Conservation (phyloP, 2,329 filamentous ascomycete genomes). For the Beauveria bassiana region DNA sequence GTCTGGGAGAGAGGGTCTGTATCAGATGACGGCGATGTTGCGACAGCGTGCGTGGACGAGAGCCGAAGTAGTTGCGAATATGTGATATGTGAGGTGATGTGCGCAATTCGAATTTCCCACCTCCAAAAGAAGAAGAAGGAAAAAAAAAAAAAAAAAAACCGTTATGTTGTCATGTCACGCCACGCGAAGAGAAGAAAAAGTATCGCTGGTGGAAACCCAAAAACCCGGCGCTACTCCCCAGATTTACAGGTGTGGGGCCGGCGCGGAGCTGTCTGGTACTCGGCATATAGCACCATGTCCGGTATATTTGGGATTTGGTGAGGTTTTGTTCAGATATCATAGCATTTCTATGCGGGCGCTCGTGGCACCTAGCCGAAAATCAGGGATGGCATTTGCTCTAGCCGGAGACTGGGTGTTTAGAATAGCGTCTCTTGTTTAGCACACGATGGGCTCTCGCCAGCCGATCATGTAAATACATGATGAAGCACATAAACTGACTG, state of each 20-base stretch:
- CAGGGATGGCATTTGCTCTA: too few relatives aligned
- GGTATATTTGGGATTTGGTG: neutral
- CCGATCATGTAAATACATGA: neutral
- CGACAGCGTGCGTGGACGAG: neutral
- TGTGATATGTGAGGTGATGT: too few relatives aligned
- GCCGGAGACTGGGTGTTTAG: neutral
- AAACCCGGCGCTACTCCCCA: constrained; percentile 8
- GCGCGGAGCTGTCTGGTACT: neutral
- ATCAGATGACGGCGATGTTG: neutral
- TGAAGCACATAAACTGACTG: neutral
- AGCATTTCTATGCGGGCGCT: neutral
- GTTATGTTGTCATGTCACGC: neutral
- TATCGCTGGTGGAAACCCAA: neutral
- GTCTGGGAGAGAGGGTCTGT: neutral
- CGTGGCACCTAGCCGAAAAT: neutral
- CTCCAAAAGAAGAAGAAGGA: too few relatives aligned
- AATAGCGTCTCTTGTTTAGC: neutral
- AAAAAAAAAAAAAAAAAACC: too few relatives aligned
- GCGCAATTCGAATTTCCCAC: neutral
- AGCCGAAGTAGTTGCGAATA: neutral
- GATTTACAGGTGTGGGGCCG: constrained; percentile 3
- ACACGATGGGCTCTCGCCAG: neutral
- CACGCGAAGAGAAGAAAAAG: neutral
- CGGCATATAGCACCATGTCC: neutral
- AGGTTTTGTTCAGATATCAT: neutral